Evolutionary conservation across 1,284 basidiomycete species (phyloP).

Genomic region (Amylostereum areolatum): DNA sequence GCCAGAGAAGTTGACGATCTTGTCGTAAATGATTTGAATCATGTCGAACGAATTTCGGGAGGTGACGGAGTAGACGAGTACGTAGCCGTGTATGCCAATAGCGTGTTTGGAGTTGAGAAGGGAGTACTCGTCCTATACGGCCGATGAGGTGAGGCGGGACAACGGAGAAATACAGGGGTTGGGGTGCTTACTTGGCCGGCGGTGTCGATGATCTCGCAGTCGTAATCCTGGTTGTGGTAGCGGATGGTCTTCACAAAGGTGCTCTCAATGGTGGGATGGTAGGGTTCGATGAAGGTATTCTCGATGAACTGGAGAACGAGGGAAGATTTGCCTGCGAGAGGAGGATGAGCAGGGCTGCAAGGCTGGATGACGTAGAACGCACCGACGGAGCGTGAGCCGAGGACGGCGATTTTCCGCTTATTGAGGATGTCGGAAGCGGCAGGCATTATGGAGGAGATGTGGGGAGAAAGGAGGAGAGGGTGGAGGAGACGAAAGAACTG

Average conservation of each 20-base stretch:
- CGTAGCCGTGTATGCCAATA: slow-evolving; percentile 80
- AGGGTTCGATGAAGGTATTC: slow-evolving; percentile 67
- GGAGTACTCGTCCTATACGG: slow-evolving; percentile 74
- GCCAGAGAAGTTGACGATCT: slow-evolving; percentile 94
- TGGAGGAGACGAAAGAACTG: slow-evolving; percentile 13
- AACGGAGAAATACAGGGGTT: slow-evolving; percentile 1
- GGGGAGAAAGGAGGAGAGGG: slow-evolving; percentile 12
- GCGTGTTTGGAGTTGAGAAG: slow-evolving; percentile 80
- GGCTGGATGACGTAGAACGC: slow-evolving; percentile 25
- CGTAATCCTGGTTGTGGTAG: slow-evolving; percentile 82
- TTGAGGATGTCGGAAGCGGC: slow-evolving; percentile 60
- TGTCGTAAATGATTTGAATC: slow-evolving; percentile 94
- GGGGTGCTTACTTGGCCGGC: slow-evolving; percentile 74
- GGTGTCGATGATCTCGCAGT: slow-evolving; percentile 98
- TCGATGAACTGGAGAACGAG: slow-evolving; percentile 72
- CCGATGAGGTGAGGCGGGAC: slow-evolving; percentile 1
- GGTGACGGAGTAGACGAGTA: slow-evolving; percentile 93
- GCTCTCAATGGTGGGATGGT: slow-evolving; percentile 95
- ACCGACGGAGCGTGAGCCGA: slow-evolving; percentile 80
- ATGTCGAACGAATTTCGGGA: slow-evolving; percentile 94
- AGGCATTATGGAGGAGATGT: slow-evolving; percentile 12
- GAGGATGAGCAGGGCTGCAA: slow-evolving; percentile 6
- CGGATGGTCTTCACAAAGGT: slow-evolving; percentile 83
- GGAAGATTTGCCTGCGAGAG: slow-evolving; percentile 68
- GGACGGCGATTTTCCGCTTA: slow-evolving; percentile 81